Percentiles rank a stretch among this genome's conserved stretches.
Conservation (phyloP, 306 rosid species). For the Gastrolobium villosum region DNA sequence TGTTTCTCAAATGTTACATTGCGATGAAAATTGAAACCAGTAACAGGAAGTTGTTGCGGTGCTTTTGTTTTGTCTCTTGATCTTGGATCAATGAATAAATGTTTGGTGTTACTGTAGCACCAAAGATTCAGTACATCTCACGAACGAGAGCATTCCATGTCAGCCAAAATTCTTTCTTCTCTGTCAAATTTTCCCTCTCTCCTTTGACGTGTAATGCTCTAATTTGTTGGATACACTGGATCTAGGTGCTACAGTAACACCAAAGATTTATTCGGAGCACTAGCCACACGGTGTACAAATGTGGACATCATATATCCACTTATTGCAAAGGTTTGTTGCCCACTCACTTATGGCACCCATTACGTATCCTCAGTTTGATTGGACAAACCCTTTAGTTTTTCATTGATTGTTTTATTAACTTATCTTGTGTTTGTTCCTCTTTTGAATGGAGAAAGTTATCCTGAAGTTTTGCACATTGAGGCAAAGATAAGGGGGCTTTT, state of each 20-base stretch:
- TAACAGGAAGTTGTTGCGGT: neutral
- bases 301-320: constrained; percentile 66
- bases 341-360: constrained; percentile 57
- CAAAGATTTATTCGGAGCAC: too few relatives aligned
- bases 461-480: neutral
- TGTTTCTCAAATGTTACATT: neutral
- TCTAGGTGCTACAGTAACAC: too few relatives aligned
- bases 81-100: too few relatives aligned
- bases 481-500: constrained; percentile 26
- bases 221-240: too few relatives aligned
- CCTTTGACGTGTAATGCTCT: too few relatives aligned
- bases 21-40: constrained; percentile 19
- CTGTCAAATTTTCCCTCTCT: too few relatives aligned
- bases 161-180: too few relatives aligned
- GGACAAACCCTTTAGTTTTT: constrained; percentile 35
- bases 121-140: too few relatives aligned
- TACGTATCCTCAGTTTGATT: constrained; percentile 39
- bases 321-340: constrained; percentile 51
- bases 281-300: constrained; percentile 51
- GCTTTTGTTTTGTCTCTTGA: constrained; percentile 28
- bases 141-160: too few relatives aligned
- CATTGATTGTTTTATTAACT: neutral
- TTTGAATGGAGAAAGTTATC: neutral
- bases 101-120: too few relatives aligned
- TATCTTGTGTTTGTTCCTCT: neutral